A percentile compares a stretch with the other conserved stretches of the same genome.
phyloP scores from a whole-genome alignment of 768 basidiomycete genomes.

The Pleurotus tuoliensis region DNA sequence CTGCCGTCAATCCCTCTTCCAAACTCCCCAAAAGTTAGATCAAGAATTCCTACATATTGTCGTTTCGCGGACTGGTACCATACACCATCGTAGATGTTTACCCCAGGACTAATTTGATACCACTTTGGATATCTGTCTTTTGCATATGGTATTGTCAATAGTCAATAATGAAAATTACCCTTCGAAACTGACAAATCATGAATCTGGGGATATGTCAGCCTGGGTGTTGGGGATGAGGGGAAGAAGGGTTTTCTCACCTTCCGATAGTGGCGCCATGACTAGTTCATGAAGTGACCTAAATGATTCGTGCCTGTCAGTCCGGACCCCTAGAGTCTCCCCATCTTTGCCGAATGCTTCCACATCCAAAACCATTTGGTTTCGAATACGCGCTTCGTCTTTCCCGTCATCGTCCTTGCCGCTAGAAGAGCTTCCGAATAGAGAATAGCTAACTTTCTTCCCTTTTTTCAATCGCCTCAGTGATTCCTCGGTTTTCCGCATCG shows the following conservation, averaged over 20 bases:
- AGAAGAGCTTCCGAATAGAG: constrained; percentile 63
- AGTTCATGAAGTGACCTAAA: constrained; percentile 57
- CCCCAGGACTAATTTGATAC: constrained; percentile 13
- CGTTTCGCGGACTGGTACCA: constrained; percentile 55
- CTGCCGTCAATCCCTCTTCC: constrained; percentile 46
- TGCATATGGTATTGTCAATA: not conserved
- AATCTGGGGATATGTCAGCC: no score
- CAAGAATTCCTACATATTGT: constrained; percentile 29
- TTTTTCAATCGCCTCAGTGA: constrained; percentile 83
- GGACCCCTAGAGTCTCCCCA: constrained; percentile 64
- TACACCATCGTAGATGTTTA: constrained; percentile 50
- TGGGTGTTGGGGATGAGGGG: no score
- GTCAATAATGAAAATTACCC: not conserved
- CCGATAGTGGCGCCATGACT: constrained; percentile 40
- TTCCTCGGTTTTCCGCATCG: constrained; percentile 92
- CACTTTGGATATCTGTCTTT: not conserved
- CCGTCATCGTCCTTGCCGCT: constrained; percentile 60
- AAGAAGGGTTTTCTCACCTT: constrained; percentile 23
- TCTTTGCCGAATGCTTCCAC: constrained; percentile 82
- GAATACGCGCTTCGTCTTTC: constrained; percentile 86
- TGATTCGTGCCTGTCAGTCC: constrained; percentile 45
- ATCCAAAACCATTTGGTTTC: constrained; percentile 78
- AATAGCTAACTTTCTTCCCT: constrained; percentile 74
- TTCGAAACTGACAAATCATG: not conserved
- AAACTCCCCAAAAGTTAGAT: constrained; percentile 9